Conservation (phyloP, 371 early-diverging fungal genomes). For the Lichtheimia ramosa region DNA sequence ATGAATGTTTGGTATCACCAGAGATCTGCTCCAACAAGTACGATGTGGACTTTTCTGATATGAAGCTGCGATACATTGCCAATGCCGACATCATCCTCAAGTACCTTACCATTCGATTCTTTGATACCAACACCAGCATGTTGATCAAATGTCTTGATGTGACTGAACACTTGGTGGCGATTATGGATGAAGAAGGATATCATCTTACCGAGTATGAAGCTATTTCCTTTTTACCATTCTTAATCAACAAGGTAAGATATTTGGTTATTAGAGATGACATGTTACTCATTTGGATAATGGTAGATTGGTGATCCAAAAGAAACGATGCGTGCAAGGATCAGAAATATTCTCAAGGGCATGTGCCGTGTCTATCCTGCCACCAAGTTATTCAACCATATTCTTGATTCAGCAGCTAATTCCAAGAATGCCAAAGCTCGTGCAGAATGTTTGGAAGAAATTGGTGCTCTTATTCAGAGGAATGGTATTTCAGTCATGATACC, state of each 20-base stretch:
- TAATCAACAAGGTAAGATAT: constrained; percentile 71
- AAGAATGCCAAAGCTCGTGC: constrained; percentile 81
- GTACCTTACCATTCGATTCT: constrained; percentile 83
- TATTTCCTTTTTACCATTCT: constrained; percentile 71
- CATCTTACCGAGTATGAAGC: constrained; percentile 81
- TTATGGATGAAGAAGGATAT: constrained; percentile 64
- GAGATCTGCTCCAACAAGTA: constrained; percentile 40
- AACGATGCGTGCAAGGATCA: constrained; percentile 67
- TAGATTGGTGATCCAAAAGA: constrained; percentile 83
- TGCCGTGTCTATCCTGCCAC: constrained; percentile 78
- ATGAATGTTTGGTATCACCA: constrained; percentile 61
- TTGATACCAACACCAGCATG: constrained; percentile 87
- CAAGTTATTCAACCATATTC: constrained; percentile 68
- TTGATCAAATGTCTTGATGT: constrained; percentile 80
- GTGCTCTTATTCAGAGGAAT: constrained; percentile 70
- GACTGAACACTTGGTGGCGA: constrained; percentile 64
- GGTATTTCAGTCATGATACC: constrained; percentile 74
- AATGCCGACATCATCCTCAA: constrained; percentile 80
- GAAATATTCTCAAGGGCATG: constrained; percentile 63
- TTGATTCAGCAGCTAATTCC: constrained; percentile 71
- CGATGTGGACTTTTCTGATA: constrained; percentile 50
- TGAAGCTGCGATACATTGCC: constrained; percentile 57
- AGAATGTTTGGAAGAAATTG: constrained; percentile 84
- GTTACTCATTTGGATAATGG: too few species aligned
- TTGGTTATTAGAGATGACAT: too few species aligned